Evolutionary conservation across 257 asterid genomes (phyloP).

Genomic region (Solanum corneliomulleri): DNA sequence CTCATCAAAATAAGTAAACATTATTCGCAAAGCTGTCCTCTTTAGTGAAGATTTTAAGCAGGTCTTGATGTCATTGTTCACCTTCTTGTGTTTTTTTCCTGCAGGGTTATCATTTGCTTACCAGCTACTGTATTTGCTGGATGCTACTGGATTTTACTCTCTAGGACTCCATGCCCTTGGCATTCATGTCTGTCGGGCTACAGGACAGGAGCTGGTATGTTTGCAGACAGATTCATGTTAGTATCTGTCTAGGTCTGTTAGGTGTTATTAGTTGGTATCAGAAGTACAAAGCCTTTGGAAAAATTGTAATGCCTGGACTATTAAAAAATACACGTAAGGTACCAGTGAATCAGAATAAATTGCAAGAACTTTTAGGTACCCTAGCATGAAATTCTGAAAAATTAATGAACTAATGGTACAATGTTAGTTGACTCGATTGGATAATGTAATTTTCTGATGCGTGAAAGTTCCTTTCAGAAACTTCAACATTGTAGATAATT

Average conservation of each 20-base stretch:
- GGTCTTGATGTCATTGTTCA: neutral
- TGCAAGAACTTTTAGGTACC: neutral
- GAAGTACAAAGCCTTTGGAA: neutral
- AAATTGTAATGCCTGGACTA: neutral
- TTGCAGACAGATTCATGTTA: neutral
- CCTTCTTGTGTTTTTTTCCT: neutral
- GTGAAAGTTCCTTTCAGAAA: neutral
- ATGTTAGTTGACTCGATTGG: neutral
- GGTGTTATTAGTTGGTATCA: neutral
- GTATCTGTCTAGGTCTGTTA: neutral
- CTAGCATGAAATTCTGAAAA: neutral
- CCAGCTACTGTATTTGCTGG: constrained; percentile 87
- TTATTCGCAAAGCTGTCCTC: neutral
- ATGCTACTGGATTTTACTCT: constrained; percentile 92
- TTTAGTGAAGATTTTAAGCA: neutral
- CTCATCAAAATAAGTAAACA: neutral
- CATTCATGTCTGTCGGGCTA: constrained; percentile 93
- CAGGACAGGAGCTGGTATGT: constrained; percentile 95
- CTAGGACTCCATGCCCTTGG: constrained; percentile 86
- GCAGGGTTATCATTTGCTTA: constrained; percentile 89
- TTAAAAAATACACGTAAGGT: neutral
- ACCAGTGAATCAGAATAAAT: neutral
- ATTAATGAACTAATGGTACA: neutral
- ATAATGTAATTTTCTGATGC: neutral
- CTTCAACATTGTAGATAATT: neutral